Evolutionary conservation across 2,329 filamentous ascomycete species (phyloP), one percentile per base, ranked within the genome.

Genomic region (Fusarium sacchari): DNA sequence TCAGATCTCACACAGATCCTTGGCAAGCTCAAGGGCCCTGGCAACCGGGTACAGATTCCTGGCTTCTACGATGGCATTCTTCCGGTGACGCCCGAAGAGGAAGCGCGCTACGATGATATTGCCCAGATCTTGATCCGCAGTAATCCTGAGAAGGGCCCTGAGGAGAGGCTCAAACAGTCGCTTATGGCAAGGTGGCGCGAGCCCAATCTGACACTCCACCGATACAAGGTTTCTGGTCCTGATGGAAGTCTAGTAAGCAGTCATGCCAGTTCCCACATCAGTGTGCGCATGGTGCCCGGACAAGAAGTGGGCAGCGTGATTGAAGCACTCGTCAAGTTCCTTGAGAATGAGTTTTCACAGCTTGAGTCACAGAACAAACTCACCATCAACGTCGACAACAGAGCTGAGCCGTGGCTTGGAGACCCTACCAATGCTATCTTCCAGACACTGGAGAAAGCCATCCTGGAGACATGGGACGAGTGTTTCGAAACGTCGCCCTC

Each of bases 121-220:
- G 92, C 93, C 0, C 88, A 90, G 17, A 92, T 94, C 4, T 85
- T 98, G 7, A 89, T 95, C 37, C 88, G 89, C 22, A 90, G 92
- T 61, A 93, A 93, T 76, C 91, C 93, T 6, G 85, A 87, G 28
- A 82, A 84, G 24, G 84, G 86, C 0, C 86, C 89, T 3, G 87
- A 92, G 0, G 88, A 92, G 12, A 88, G 88, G n/a, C 89, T 98
- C 52, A 95, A 96, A 67, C 88, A 91, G 42, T 95, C 93, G 5
- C 87, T 99, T 11, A 97, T 97, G 93, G 93, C 95, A 17, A 90
- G 95, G 64, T 99, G 96, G 96, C 91, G 96, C 28, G 95, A 98
- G 79, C 95, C 96, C 0, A 97, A 97, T 56, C 86, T 99, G 59
- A 98, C 96, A 0, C 93, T 98, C 47, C 96, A 99, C 82, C 90